Evolutionary conservation across 139 green algal species (phyloP), one percentile per base, ranked within the genome.

Genomic region (Tetradesmus lagerheimii): DNA sequence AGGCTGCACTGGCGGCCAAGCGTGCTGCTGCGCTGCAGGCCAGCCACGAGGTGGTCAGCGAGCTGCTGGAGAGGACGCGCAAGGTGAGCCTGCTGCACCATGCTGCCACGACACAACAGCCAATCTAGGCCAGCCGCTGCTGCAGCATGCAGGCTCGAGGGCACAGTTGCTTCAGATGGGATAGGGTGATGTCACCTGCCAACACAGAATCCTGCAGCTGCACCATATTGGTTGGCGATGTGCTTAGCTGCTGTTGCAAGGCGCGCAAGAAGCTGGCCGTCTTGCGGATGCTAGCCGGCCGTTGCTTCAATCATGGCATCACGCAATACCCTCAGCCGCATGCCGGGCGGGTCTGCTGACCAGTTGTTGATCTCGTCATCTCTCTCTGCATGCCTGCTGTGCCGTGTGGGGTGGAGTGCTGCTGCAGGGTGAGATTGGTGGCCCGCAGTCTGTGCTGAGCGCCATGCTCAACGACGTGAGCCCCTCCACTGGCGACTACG

Each of bases 11-110:
- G 53, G 23, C 41, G 1, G 38, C 27, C 15, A 87, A 82, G 57
- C 25, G 15, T 1, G 53, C 8, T 5, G 37, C 43, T n/a, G 45
- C 75, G 39, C 20, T 31, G 14, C 20, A 78, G 62, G 57, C 34
- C 16, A 75, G 53, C 39, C 15, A 64, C 18, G 79, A 83, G 1
- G 43, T 83, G 29, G 79, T 91, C 50, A 71, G 47, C 20, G 88
- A 57, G 15, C n/a, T 91, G 62, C 37, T 87, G 74, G 87, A 86
- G 35, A 41, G 76, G 37, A 87, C 78, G 16, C 53, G 79, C 78
- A 81, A 35, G 47, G 77, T 89, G 66, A 50, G 50, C 15, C 23
- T 34, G 78, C 39, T 62, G 78, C 78, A 34, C n/a, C n/a, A n/a
- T n/a, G n/a, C n/a, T 29, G 14, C 14, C 15, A 11, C 45, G 45